Evolutionary conservation across 768 basidiomycete genomes (phyloP).

Genomic region (Russula brevipes): DNA sequence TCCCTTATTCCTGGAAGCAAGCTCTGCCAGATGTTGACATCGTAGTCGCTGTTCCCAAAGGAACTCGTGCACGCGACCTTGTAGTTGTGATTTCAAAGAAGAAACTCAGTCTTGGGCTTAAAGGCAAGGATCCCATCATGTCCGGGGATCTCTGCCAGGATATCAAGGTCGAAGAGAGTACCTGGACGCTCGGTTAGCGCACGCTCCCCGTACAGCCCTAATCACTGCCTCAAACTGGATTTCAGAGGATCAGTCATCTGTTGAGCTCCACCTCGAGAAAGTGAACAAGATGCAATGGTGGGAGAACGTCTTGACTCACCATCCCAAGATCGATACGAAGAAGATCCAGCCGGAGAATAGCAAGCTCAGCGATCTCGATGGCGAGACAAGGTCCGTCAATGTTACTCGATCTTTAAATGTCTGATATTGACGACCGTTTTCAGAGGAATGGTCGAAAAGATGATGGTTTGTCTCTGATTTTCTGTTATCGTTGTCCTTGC

Average conservation of each 20-base stretch:
- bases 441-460: conserved; percentile 98
- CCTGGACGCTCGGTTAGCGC: conserved; percentile 84
- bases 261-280: conserved; percentile 82
- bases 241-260: conserved; percentile 68
- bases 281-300: conserved; percentile 90
- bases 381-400: conserved; percentile 71
- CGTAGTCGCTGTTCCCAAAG: conserved; percentile 76
- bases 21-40: conserved; percentile 84
- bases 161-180: conserved; percentile 93
- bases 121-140: conserved; percentile 79
- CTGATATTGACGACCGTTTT: conserved; percentile 13
- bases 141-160: conserved; percentile 90
- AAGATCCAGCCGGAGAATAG: conserved; percentile 96
- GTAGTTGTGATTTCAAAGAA: conserved; percentile 71
- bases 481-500: not conserved
- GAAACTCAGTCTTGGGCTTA: conserved; percentile 77
- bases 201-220: conserved; percentile 16
- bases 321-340: conserved; percentile 93
- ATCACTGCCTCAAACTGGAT: not conserved
- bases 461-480: conserved; percentile 75
- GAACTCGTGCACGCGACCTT: conserved; percentile 78
- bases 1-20: conserved; percentile 92
- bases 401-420: not conserved
- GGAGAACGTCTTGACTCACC: conserved; percentile 92
- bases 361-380: conserved; percentile 92